Evolutionary conservation across 331 rosid genomes (phyloP), one percentile per base, ranked within the genome.

Genomic region (Acacia concinna): DNA sequence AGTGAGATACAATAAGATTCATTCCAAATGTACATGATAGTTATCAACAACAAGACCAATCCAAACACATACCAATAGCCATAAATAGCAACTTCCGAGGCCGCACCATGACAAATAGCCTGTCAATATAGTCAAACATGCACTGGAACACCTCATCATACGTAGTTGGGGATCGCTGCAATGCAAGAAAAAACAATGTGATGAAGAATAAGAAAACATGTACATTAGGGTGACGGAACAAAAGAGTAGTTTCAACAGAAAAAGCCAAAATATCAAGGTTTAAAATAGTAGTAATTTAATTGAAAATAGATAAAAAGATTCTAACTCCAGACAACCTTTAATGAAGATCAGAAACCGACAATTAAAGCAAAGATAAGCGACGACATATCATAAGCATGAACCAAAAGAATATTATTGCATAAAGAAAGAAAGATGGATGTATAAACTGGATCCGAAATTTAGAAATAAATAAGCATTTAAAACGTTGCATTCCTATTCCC

Each of bases 101-200:
- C 40, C 99, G 94, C 73, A 93, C 99, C 91, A 96, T 93, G 77
- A 80, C 87, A 70, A 93, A 96, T 43, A 96, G 86, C 82, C 98
- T 88, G 35, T 96, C 99, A 76, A 96, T 96, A 80, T 96, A 96
- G 78, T 93, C 98, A 62, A 96, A 93, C 97, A 96, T 96, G 65
- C 97, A 91, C 85, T 91, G 89, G 73, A 96, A 96, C 73, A 96
- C 99, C 88, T 93, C 99, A 20, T 82, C 90, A 17, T 76, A 96
- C 1, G 93, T 88, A 0, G 91, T 89, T 5, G 99, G 98, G 4
- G 98, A 84, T 41, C 98, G 99, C 99, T 96, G 95, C 93, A 81
- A 56, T 12, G 69, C 14, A 56, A 21, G 31, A 51, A 10, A 56
- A 47, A 59, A 51, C 32, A 31, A 68, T 4, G 63, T 35, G 32